These are phyloP conservation scores for Cyclotella atomus DNA, from an alignment of 108 stramenopile genomes.

Conservation along the genomic window DNA sequence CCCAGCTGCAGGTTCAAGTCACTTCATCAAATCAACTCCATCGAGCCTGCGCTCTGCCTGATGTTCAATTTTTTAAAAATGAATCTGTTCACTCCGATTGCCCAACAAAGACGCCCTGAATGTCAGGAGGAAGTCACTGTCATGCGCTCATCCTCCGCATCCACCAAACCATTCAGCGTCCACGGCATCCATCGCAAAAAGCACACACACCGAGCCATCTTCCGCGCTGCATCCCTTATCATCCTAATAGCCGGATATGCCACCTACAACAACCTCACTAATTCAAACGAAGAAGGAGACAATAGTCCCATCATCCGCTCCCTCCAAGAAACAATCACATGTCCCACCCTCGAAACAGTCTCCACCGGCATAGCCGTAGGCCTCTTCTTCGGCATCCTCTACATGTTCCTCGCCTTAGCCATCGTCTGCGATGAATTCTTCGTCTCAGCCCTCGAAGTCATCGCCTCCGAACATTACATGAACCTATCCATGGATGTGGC, in stretches of 20 bases:
- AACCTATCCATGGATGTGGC: slow-evolving; percentile 84
- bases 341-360: neutral
- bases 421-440: slow-evolving; percentile 89
- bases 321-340: neutral
- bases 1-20: no score
- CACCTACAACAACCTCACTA: slow-evolving; percentile 4
- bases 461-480: slow-evolving; percentile 55
- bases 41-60: no score
- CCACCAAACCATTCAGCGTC: slow-evolving; percentile 12
- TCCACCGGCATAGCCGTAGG: slow-evolving; percentile 32
- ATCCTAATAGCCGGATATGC: slow-evolving; percentile 24
- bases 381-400: slow-evolving; percentile 64
- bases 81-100: no score
- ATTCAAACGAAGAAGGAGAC: neutral
- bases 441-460: slow-evolving; percentile 85
- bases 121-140: no score
- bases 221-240: slow-evolving; percentile 26
- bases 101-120: no score
- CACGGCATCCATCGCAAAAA: slow-evolving; percentile 20
- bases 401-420: slow-evolving; percentile 87
- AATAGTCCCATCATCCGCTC: neutral
- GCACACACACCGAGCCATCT: slow-evolving; percentile 22
- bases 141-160: neutral
- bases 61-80: no score
- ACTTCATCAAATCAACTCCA: no score